Conservation (phyloP, 257 asterid species). For the Datura wrightii region DNA sequence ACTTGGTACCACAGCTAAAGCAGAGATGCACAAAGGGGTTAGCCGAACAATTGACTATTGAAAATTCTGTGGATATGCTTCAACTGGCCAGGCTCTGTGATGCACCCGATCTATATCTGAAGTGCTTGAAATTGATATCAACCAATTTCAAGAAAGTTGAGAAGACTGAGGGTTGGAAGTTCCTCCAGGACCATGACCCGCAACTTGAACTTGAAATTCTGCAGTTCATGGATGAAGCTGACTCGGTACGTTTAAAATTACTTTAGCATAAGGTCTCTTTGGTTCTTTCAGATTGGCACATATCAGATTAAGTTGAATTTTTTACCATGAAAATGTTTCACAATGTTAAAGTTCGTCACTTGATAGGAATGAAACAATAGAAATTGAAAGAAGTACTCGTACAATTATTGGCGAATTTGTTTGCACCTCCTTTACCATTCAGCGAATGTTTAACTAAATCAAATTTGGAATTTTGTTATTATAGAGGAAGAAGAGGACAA, state of each 20-base stretch:
- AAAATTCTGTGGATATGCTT: conserved; percentile 78
- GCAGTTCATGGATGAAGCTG: conserved; percentile 82
- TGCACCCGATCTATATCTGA: conserved; percentile 87
- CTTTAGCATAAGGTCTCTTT: background rate
- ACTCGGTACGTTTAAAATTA: conserved; percentile 53
- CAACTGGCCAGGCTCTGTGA: conserved; percentile 88
- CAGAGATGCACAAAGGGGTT: conserved; percentile 69
- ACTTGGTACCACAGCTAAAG: conserved; percentile 80
- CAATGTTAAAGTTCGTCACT: background rate
- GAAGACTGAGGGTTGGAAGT: conserved; percentile 86
- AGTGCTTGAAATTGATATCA: conserved; percentile 73
- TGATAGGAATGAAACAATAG: background rate
- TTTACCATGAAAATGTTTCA: background rate
- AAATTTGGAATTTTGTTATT: conserved; percentile 16
- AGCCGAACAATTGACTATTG: conserved; percentile 49
- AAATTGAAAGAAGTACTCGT: background rate
- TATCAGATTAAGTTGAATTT: background rate
- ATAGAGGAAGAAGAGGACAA: conserved; percentile 73
- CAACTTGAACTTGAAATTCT: conserved; percentile 83
- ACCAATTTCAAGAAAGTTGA: conserved; percentile 62
- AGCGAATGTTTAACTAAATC: background rate
- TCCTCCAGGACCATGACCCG: conserved; percentile 77
- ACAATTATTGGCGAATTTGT: background rate
- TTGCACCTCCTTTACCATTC: conserved; percentile 1
- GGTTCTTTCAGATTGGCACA: no score